Evolutionary conservation across 176 grass and related monocot genomes (phyloP).

Genomic region (Coix lacrymajobi): DNA sequence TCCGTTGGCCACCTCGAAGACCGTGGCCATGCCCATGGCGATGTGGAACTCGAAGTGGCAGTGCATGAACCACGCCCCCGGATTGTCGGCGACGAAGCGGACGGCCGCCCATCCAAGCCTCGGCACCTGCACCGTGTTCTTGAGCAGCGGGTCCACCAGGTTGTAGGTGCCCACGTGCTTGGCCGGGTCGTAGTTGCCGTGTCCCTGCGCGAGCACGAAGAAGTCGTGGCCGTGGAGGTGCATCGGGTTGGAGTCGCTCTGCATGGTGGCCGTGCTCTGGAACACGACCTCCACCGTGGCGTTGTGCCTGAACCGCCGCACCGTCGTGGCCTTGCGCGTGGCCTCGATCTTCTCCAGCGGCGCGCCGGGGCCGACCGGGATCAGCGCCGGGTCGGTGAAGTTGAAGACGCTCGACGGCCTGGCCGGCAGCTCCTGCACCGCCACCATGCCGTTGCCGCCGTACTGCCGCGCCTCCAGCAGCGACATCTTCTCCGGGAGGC

Average conservation of each 20-base stretch:
- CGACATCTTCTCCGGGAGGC: not conserved
- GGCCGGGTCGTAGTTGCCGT: conserved; percentile 31
- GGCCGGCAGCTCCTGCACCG: not conserved
- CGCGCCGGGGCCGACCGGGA: not conserved
- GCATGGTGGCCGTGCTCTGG: conserved; percentile 27
- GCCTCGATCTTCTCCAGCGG: not conserved
- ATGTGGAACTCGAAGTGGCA: conserved; percentile 34
- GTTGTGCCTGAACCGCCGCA: conserved; percentile 21
- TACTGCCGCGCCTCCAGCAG: not conserved
- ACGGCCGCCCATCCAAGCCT: not conserved
- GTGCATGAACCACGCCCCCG: conserved; percentile 27
- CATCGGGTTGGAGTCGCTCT: conserved; percentile 50
- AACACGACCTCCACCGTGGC: conserved; percentile 29
- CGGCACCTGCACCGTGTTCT: conserved; percentile 23
- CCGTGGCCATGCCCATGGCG: conserved; percentile 17
- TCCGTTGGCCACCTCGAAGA: conserved; percentile 19
- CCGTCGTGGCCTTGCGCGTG: conserved; percentile 8
- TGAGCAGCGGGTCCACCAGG: not conserved
- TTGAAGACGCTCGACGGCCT: not conserved
- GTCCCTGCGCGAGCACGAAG: conserved; percentile 46
- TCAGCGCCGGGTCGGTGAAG: not conserved
- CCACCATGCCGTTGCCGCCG: not conserved
- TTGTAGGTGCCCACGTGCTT: conserved; percentile 28
- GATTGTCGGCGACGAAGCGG: conserved; percentile 30
- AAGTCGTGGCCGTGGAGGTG: conserved; percentile 54